These are phyloP conservation scores for Parsonsia alboflavescens DNA, from an alignment of 257 asterid species.

Conservation along the genomic window DNA sequence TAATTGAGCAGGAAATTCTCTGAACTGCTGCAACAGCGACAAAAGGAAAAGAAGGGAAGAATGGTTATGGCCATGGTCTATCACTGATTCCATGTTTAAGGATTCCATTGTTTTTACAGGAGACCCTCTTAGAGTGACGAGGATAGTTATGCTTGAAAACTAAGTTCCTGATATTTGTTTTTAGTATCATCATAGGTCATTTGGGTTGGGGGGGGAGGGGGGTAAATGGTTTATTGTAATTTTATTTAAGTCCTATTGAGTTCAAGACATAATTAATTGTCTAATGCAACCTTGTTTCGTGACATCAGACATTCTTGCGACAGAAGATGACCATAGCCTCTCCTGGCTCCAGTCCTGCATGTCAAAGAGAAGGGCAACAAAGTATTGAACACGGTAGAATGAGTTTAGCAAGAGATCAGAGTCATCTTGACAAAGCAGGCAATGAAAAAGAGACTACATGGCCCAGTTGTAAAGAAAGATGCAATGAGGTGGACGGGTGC, in stretches of 20 bases:
- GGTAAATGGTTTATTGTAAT: not conserved
- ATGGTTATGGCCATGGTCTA: not conserved
- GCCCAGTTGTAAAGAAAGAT: slow-evolving; percentile 17
- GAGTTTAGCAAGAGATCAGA: slow-evolving; percentile 11
- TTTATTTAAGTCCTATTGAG: not conserved
- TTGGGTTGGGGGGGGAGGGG: not conserved
- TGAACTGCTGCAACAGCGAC: not conserved
- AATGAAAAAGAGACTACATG: slow-evolving; percentile 28
- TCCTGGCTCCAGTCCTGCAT: slow-evolving; percentile 27
- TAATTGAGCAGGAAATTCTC: not conserved
- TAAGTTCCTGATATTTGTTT: no score
- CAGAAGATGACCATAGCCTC: slow-evolving; percentile 63
- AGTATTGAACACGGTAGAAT: slow-evolving; percentile 17
- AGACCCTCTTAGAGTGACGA: not conserved
- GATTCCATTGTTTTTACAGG: not conserved
- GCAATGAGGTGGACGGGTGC: slow-evolving; percentile 20
- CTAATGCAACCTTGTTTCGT: slow-evolving; percentile 7
- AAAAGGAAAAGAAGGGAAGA: no score
- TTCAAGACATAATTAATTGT: not conserved
- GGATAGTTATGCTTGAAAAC: not conserved
- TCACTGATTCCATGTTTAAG: not conserved
- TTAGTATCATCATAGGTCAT: no score
- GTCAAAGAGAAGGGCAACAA: slow-evolving; percentile 36
- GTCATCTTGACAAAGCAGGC: slow-evolving; percentile 11
- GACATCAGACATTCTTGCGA: slow-evolving; percentile 65